Evolutionary conservation across 2,329 filamentous ascomycete genomes (phyloP), one percentile per base, ranked within the genome.

Genomic region (Tolypocladium sp.): DNA sequence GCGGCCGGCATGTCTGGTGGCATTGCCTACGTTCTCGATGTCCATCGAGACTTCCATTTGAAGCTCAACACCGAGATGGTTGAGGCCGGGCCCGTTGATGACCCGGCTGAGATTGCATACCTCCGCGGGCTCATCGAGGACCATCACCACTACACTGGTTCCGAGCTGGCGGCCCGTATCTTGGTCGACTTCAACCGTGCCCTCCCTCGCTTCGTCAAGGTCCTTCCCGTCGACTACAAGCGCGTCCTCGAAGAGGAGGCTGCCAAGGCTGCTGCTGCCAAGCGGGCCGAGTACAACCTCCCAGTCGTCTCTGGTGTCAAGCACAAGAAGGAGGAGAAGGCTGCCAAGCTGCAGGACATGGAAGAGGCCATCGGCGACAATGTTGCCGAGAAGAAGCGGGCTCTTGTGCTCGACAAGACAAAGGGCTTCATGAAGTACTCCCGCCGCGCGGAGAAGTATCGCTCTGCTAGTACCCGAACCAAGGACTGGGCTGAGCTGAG

Each of bases 61-160:
- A 97, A 97, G 83, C 88, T 97, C 77, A 97, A 97, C 78, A 89
- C 87, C 70, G 93, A 97, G 79, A 96, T 97, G 93, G 93, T 97
- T 66, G 92, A 97, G 76, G 86, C 93, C 33, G 89, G 89, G 55
- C 82, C 84, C 10, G 79, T 97, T 52, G 90, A 93, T 63, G 92
- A 97, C 61, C 91, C 91, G 33, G 77, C 86, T 60, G 93, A 97
- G 74, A 91, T 97, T 69, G 91, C 92, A 40, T 97, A 89, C 72
- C 81, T 97, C 37, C 91, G 92, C 65, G 90, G 92, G 63, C 82
- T 97, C 65, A 91, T 97, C 59, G 93, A 97, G 78, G 93, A 97
- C 66, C 93, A 97, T 70, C 92, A 97, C 76, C 93, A 97, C 76
- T 97, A 96, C 81, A 97, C 93, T 60, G 93, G 93, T 61, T 97